Percentiles rank a stretch among this genome's conserved stretches.
phyloP scores from a whole-genome alignment of 768 basidiomycete species.

The Trametes meyenii region DNA sequence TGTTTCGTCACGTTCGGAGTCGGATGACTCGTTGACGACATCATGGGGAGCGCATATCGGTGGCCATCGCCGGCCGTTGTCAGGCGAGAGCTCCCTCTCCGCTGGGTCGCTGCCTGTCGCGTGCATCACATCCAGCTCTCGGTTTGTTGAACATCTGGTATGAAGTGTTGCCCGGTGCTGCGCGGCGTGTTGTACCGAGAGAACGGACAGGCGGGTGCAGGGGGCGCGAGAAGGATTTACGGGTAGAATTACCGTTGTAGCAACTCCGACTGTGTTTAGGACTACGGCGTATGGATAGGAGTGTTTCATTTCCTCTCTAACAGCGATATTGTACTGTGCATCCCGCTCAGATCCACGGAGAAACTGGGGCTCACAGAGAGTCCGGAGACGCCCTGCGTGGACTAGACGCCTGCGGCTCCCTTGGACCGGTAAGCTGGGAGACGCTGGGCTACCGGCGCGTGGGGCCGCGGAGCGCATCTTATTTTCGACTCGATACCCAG shows the following conservation, averaged over 20 bases:
- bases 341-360: neutral
- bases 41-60: conserved; percentile 3
- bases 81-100: neutral
- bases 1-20: neutral
- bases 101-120: conserved; percentile 2
- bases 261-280: neutral
- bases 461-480: neutral
- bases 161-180: conserved; percentile 1
- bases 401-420: neutral
- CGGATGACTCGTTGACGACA: conserved; percentile 10
- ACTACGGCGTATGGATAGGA: neutral
- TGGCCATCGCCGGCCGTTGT: conserved; percentile 6
- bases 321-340: neutral
- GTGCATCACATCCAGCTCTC: conserved; percentile 17
- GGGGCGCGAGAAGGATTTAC: neutral
- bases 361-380: no score
- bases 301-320: neutral
- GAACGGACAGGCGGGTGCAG: conserved; percentile 5
- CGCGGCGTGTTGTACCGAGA: conserved; percentile 7
- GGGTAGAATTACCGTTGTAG: neutral
- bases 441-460: neutral
- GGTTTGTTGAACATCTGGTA: conserved; percentile 20
- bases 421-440: conserved; percentile 3
- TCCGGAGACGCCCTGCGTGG: no score
- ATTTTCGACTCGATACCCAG: neutral